These are phyloP conservation scores for Zygotorulaspora chibaensis DNA, from an alignment of 805 yeast species.

Conservation along the genomic window DNA sequence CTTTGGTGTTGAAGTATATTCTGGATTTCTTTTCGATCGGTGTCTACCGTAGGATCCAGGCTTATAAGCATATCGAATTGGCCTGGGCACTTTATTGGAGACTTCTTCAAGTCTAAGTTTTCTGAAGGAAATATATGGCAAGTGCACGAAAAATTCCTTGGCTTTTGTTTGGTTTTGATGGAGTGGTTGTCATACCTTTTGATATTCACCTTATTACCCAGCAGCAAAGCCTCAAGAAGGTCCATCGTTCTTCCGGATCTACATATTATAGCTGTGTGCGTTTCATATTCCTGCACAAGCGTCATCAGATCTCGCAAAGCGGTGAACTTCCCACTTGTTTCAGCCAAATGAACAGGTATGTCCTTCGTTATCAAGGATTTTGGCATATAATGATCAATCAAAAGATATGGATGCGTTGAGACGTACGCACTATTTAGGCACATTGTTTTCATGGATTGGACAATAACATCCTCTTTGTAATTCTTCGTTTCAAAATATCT, in stretches of 20 bases:
- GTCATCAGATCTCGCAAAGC: slow-evolving; percentile 61
- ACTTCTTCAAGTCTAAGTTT: slow-evolving; percentile 13
- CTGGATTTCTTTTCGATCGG: slow-evolving; percentile 33
- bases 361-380: slow-evolving; percentile 68
- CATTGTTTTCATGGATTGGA: slow-evolving; percentile 74
- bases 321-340: slow-evolving; percentile 79
- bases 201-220: slow-evolving; percentile 56
- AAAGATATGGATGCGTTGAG: slow-evolving; percentile 81
- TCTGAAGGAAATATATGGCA: slow-evolving; percentile 45
- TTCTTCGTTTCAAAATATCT: slow-evolving; percentile 67
- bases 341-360: slow-evolving; percentile 62
- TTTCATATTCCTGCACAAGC: slow-evolving; percentile 43
- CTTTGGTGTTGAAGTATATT: slow-evolving; percentile 29
- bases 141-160: slow-evolving; percentile 30
- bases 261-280: slow-evolving; percentile 66
- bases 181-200: slow-evolving; percentile 60
- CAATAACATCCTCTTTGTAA: slow-evolving; percentile 50
- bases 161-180: slow-evolving; percentile 42
- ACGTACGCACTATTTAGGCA: slow-evolving; percentile 72
- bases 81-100: slow-evolving; percentile 21
- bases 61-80: slow-evolving; percentile 58
- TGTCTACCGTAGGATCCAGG: slow-evolving; percentile 58
- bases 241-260: slow-evolving; percentile 67
- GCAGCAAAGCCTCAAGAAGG: slow-evolving; percentile 62
- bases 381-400: slow-evolving; percentile 78